Base-by-base conservation (phyloP, 2,329 filamentous ascomycete genomes). In the Stagonosporopsis rhizophila region DNA sequence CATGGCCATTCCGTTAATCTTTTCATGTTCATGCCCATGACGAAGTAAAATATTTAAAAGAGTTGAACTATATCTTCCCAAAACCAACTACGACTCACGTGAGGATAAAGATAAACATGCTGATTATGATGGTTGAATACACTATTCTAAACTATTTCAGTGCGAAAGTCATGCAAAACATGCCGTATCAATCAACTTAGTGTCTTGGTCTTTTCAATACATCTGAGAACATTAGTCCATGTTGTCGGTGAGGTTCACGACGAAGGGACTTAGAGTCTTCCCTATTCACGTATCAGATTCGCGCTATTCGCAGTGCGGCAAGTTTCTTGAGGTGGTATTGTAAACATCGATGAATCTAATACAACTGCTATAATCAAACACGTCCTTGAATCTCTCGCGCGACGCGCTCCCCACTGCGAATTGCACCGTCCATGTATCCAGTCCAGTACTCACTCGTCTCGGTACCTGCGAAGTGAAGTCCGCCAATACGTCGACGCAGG, bases 391-490 rank as follows among this genome's bases (percentile, higher is more conserved):
- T 79, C 63, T 85, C 80, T 32, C 67, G 66, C 0, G 82, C 82
- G 2, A 75, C 83, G 14, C 80, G 69, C 54, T 83, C 74, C 1
- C 84, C 83, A 45, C 75, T 79, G 6, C 78, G 62, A 11, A 86
- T 71, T 0, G 84, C 84, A 1, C 84, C 84, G 57, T 86, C 84
- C 82, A 86, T 85, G 63, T 85, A 85, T 0, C 83, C 83, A 51
- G 81, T 82, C 83, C 83, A 86, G 54, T 81, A 78, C 2, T 64
- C 73, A 0, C 79, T 77, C 1, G 79, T 82, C 72, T 86, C 84
- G 0, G 83, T 85, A 0, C 84, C 83, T 2, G 78, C 82, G 60
- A 85, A 86, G 60, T 85, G 79, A 3, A 85, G 25, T 28, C 80
- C 74, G 2, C 75, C 76, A 17, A 71, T 54, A 2, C 34, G 56